Percentiles rank a stretch among this genome's conserved stretches.
Evolutionary conservation across 805 yeast genomes (phyloP).

Genomic region (Candida awuae): DNA sequence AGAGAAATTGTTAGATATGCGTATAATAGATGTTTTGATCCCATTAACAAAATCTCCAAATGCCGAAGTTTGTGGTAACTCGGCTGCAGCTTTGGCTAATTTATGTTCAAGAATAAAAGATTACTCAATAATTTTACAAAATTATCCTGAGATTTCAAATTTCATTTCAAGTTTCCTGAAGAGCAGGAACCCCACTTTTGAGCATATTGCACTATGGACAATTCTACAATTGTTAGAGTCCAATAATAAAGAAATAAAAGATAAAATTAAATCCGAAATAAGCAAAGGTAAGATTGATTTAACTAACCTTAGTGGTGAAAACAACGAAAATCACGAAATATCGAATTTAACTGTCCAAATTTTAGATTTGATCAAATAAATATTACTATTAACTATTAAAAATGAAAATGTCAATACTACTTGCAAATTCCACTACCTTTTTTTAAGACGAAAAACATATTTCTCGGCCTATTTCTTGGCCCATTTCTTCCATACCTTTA

Average conservation of each 20-base stretch:
- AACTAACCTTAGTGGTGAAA: conserved; percentile 28
- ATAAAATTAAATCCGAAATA: conserved; percentile 27
- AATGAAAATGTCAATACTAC: neutral
- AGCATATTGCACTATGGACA: conserved; percentile 97
- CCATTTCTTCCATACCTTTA: too few species aligned
- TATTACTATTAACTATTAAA: neutral
- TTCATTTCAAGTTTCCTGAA: conserved; percentile 74
- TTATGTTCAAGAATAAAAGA: conserved; percentile 84
- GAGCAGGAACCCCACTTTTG: conserved; percentile 86
- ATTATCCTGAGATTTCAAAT: conserved; percentile 88
- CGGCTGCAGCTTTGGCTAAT: conserved; percentile 97
- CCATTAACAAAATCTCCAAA: conserved; percentile 84
- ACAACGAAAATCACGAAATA: conserved; percentile 31
- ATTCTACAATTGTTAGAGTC: conserved; percentile 87
- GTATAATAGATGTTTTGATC: conserved; percentile 78
- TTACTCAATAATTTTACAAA: conserved; percentile 66
- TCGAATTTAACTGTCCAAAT: conserved; percentile 32
- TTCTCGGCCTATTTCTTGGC: too few species aligned
- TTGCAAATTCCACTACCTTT: too few species aligned
- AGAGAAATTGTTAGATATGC: conserved; percentile 71
- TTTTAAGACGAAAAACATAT: too few species aligned
- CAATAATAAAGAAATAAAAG: conserved; percentile 55
- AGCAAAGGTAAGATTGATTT: conserved; percentile 27
- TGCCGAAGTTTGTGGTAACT: conserved; percentile 95
- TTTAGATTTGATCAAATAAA: conserved; percentile 27